These are phyloP conservation scores for Ocimum tenuiflorum DNA, from an alignment of 257 asterid genomes.

Conservation along the genomic window DNA sequence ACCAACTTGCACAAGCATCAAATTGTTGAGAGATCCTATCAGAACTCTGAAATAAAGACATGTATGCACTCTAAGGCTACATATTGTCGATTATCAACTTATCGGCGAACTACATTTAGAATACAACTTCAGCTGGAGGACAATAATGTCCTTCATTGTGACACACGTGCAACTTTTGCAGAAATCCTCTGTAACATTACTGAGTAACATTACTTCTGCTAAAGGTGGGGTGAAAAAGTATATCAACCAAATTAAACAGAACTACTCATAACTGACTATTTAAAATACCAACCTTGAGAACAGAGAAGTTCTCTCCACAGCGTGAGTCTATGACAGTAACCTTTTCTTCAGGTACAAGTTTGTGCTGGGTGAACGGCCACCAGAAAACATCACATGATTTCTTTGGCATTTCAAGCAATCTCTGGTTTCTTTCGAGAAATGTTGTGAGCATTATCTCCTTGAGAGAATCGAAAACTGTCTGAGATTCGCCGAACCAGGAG, in stretches of 20 bases:
- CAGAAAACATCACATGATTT: constrained; percentile 68
- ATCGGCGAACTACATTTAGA: not conserved
- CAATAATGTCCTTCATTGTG: not conserved
- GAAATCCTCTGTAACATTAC: not conserved
- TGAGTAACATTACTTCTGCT: not conserved
- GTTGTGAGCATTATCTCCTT: constrained; percentile 64
- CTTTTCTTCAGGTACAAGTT: constrained; percentile 64
- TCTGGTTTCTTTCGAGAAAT: constrained; percentile 48
- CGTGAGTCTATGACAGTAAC: constrained; percentile 96
- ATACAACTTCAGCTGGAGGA: not conserved
- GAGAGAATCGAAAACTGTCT: constrained; percentile 56
- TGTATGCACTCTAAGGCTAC: constrained; percentile 22
- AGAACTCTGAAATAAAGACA: constrained; percentile 34
- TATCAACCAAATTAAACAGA: not conserved
- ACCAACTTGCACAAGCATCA: constrained; percentile 99
- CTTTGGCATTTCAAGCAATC: constrained; percentile 64
- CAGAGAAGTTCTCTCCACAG: constrained; percentile 87
- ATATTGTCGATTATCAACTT: not conserved
- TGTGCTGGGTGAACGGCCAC: constrained; percentile 99
- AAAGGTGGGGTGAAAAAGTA: not conserved
- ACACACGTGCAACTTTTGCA: not conserved
- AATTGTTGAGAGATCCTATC: constrained; percentile 66
- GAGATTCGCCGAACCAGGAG: constrained; percentile 72
- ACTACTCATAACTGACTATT: not conserved
- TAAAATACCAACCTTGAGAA: constrained; percentile 56